Percentiles rank a stretch among this genome's conserved stretches.
phyloP scores from a whole-genome alignment of 192 early-diverging fungal species.

The Entomortierella beljakovae region DNA sequence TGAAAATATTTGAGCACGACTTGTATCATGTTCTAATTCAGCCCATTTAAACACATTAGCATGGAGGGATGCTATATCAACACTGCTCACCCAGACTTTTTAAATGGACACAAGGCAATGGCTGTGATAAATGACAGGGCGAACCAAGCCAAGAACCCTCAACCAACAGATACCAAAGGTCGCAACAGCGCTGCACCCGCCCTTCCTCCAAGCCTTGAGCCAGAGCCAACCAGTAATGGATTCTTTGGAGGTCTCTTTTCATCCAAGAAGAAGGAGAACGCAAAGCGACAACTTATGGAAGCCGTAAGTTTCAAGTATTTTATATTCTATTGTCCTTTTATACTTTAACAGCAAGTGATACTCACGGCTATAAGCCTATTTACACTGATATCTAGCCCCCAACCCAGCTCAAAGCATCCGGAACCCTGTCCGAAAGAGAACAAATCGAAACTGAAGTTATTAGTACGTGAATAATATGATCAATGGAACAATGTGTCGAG shows the following conservation, averaged over 20 bases:
- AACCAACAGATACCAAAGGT: slow-evolving; percentile 49
- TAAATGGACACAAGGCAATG: slow-evolving; percentile 96
- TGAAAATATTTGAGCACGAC: no score
- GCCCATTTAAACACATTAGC: slow-evolving; percentile 2
- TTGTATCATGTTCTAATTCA: not conserved
- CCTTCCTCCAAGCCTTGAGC: slow-evolving; percentile 47
- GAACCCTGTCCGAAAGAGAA: slow-evolving; percentile 97
- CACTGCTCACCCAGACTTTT: slow-evolving; percentile 98
- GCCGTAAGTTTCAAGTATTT: slow-evolving; percentile 53
- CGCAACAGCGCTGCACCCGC: slow-evolving; percentile 35
- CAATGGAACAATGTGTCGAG: not conserved
- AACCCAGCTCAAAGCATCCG: slow-evolving; percentile 91
- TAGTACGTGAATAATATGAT: slow-evolving; percentile 77
- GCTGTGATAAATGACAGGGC: slow-evolving; percentile 91
- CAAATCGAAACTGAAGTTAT: slow-evolving; percentile 99
- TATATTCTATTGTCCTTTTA: not conserved
- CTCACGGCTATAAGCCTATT: not conserved
- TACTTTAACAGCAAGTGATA: not conserved
- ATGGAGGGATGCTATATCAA: slow-evolving; percentile 98
- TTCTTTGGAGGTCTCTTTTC: slow-evolving; percentile 99
- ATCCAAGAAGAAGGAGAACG: slow-evolving; percentile 79
- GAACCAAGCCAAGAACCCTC: slow-evolving; percentile 72
- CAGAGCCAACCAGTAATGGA: slow-evolving; percentile 63
- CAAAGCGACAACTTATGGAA: slow-evolving; percentile 71
- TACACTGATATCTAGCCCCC: slow-evolving; percentile 71